Percentiles rank a stretch among this genome's conserved stretches.
Conservation (phyloP, 805 yeast genomes). For the Pichia sporocuriosa region DNA sequence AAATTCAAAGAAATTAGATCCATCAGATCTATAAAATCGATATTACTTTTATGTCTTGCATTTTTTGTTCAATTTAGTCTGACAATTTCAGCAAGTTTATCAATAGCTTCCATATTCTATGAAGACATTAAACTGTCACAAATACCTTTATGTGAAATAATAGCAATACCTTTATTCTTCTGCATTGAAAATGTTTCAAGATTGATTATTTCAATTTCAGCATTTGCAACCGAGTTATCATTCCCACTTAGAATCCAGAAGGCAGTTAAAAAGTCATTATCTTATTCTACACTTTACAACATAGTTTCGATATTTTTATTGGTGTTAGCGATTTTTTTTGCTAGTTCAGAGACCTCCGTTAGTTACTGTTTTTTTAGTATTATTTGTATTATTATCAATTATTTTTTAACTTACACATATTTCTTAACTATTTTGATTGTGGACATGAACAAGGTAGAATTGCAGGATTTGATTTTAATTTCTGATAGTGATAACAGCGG, state of each 20-base stretch:
- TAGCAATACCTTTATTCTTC: constrained; percentile 36
- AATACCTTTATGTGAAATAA: constrained; percentile 35
- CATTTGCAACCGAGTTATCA: constrained; percentile 34
- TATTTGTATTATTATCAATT: constrained; percentile 49
- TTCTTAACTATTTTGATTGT: constrained; percentile 59
- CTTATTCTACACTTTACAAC: constrained; percentile 3
- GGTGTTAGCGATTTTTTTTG: not conserved
- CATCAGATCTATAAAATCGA: constrained; percentile 26
- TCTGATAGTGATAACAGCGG: not conserved
- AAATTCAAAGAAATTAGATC: constrained; percentile 34
- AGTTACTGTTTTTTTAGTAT: constrained; percentile 41
- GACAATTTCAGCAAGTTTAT: constrained; percentile 36
- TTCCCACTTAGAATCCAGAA: constrained; percentile 21
- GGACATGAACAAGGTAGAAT: constrained; percentile 58
- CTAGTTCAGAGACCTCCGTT: constrained; percentile 6
- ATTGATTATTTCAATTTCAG: constrained; percentile 1
- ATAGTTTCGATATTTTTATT: not conserved
- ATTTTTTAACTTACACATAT: constrained; percentile 54
- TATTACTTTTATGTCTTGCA: constrained; percentile 39
- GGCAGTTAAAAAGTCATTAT: constrained; percentile 7
- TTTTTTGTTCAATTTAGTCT: constrained; percentile 35
- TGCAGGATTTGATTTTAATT: constrained; percentile 43
- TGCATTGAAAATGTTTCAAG: constrained; percentile 44
- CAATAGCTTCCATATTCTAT: constrained; percentile 35
- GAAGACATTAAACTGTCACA: constrained; percentile 31